Base-by-base conservation (phyloP, 805 yeast species). In the Hanseniaspora valbyensis region DNA sequence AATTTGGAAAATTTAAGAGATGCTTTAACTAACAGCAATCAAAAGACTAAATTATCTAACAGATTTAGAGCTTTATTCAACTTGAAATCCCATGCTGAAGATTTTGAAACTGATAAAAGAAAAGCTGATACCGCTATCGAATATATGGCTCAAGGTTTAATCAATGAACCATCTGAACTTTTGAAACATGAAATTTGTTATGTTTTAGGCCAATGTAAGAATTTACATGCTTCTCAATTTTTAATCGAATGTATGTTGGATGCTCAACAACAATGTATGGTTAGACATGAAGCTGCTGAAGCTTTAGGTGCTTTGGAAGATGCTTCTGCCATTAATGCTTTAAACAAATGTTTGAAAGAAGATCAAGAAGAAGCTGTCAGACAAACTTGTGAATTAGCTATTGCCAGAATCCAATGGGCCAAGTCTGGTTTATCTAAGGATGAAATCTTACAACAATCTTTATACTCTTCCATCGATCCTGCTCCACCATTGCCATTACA, bases 241-340 rank as follows among this genome's bases (percentile, higher is more conserved):
- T 74, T 92, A 54, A 76, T 86, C 64, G 73, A 73, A 7, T 95
- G 87, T 21, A 73, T 92, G 59, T 67, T 69, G 44, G 80, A 81
- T 64, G 61, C 63, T 22, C 72, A 71, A 57, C 97, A 90, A 70
- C 92, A 84, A 63, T 73, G 84, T 54, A 92, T 92, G 97, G 99
- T 92, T 33, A 83, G 99, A 66, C 99, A 92, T 66, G 99, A 92
- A 67, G 98, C 98, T 16, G 98, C 98, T 7, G 99, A 92, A 68
- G 98, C 97, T 39, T 73, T 92, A 50, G 99, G 98, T 54, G 98
- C 98, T 40, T 72, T 92, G 48, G 95, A 95, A 43, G 95, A 88
- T 65, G 66, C 68, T 37, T 81, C 76, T 5, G 83, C 95, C 13
- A 65, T 92, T 51, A 76, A 71, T 1, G 63, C 88, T 43, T 75